phyloP scores from a whole-genome alignment of 306 rosid genomes.

The Acacia confusa region DNA sequence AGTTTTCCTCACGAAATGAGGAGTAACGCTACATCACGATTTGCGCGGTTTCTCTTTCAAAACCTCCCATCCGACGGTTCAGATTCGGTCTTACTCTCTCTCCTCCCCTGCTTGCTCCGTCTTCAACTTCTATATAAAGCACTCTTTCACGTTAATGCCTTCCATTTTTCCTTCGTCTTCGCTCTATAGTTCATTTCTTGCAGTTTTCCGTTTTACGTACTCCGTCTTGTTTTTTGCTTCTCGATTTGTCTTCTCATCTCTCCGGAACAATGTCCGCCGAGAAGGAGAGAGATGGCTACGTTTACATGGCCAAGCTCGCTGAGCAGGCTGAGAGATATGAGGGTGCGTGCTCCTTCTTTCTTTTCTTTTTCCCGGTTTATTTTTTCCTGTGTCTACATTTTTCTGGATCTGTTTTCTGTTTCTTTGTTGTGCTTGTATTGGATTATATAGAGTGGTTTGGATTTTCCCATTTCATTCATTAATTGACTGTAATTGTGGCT shows the following conservation, averaged over 20 bases:
- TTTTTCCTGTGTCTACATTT: not conserved
- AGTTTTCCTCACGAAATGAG: not conserved
- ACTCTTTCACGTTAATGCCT: conserved; percentile 26
- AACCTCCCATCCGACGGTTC: conserved; percentile 53
- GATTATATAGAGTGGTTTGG: not conserved
- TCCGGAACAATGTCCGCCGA: conserved; percentile 61
- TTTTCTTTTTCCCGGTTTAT: not conserved
- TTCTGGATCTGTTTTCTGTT: conserved; percentile 12
- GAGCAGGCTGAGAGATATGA: conserved; percentile 96
- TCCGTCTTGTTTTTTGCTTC: not conserved
- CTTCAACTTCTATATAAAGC: conserved; percentile 32
- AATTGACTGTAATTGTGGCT: not conserved
- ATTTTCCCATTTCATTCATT: not conserved
- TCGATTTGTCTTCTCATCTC: conserved; percentile 24
- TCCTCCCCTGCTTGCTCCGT: conserved; percentile 42
- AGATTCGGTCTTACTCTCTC: conserved; percentile 46
- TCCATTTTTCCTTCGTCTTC: conserved; percentile 24
- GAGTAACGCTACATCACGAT: conserved; percentile 23
- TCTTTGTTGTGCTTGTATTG: not conserved
- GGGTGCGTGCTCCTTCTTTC: conserved; percentile 33
- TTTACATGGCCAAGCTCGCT: conserved; percentile 89
- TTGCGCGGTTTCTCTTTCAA: conserved; percentile 52
- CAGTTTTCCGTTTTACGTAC: not conserved
- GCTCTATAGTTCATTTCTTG: not conserved
- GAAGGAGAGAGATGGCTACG: conserved; percentile 88